Evolutionary conservation across 176 grass and related monocot species (phyloP), one percentile per base, ranked within the genome.

Genomic region (Saccharum spontaneum): DNA sequence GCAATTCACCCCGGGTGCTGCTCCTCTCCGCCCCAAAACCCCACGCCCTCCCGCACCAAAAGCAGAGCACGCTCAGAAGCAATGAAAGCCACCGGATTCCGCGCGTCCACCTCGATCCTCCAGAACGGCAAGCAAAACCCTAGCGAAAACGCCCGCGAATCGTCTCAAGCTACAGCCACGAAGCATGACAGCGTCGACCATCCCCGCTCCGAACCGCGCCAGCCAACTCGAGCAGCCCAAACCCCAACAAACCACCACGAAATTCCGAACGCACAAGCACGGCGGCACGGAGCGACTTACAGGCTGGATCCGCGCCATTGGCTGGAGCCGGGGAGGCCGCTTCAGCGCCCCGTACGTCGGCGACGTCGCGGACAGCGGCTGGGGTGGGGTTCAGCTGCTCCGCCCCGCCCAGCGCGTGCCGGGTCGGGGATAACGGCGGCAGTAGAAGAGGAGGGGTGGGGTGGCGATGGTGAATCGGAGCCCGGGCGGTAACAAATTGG

Each of bases 241-340:
- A 37, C 75, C 75, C 8, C 14, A 40, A 31, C 11, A 10, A 73
- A 50, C 9, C 57, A 62, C 15, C 30, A 1, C 52, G 1, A 10
- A 44, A 67, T 64, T 24, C 41, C 10, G 55, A 23, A 46, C 33
- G 30, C 0, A 13, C 65, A 10, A n/a, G 67, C 44, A 0, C 72
- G 4, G 64, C 1, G 37, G 60, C 55, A 0, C 0, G 76, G 69
- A 10, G 50, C 0, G 8, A 82, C 88, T 90, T 83, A 90, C 88
- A 11, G 67, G 59, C 37, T 83, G 67, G 79, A 83, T 90, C 84
- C 59, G 24, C 57, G 65, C 65, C 88, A 86, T 78, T 57, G 73
- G 33, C 8, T 17, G 23, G 14, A 9, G 9, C 28, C 4, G 12
- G 20, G 10, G 66, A 6, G 18, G 30, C 44, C 14, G 37, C 57